Evolutionary conservation across 768 basidiomycete species (phyloP).

Genomic region (Russula lepida): DNA sequence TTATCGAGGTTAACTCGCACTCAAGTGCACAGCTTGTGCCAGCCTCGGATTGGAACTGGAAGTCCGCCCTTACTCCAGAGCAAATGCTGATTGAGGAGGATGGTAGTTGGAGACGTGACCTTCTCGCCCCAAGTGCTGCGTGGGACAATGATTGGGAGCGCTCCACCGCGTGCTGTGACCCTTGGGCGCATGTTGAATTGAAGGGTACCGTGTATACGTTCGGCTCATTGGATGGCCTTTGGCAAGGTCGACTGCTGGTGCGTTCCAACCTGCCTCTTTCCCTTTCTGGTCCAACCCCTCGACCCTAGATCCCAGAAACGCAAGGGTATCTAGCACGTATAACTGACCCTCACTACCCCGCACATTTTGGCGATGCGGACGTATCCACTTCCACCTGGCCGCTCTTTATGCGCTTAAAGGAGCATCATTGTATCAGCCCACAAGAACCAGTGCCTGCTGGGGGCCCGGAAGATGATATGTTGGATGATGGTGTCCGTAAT

Average conservation of each 20-base stretch:
- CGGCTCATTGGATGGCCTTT: constrained; percentile 47
- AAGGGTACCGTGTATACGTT: constrained; percentile 36
- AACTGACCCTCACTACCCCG: constrained; percentile 22
- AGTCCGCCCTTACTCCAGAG: constrained; percentile 21
- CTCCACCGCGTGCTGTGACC: constrained; percentile 38
- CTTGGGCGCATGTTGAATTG: constrained; percentile 27
- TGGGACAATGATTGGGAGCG: constrained; percentile 58
- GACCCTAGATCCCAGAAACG: constrained; percentile 30
- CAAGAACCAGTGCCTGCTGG: constrained; percentile 27
- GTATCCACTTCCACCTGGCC: constrained; percentile 38
- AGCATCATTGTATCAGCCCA: constrained; percentile 44
- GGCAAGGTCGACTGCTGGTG: constrained; percentile 58
- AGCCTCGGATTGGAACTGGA: constrained; percentile 26
- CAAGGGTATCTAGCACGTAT: constrained; percentile 27
- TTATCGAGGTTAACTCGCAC: constrained; percentile 46
- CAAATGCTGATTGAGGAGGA: constrained; percentile 24
- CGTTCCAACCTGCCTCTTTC: constrained; percentile 24
- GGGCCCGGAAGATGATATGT: constrained; percentile 12
- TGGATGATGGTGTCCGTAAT: constrained; percentile 34
- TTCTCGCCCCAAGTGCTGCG: constrained; percentile 31
- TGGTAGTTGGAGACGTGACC: constrained; percentile 23
- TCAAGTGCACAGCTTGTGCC: constrained; percentile 29
- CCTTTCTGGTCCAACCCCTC: constrained; percentile 4
- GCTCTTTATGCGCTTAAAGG: constrained; percentile 49
- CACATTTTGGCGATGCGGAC: constrained; percentile 24